A percentile compares a stretch with the other conserved stretches of the same genome.
Evolutionary conservation across 2,329 filamentous ascomycete genomes (phyloP).

Genomic region (Aspergillus sp.): DNA sequence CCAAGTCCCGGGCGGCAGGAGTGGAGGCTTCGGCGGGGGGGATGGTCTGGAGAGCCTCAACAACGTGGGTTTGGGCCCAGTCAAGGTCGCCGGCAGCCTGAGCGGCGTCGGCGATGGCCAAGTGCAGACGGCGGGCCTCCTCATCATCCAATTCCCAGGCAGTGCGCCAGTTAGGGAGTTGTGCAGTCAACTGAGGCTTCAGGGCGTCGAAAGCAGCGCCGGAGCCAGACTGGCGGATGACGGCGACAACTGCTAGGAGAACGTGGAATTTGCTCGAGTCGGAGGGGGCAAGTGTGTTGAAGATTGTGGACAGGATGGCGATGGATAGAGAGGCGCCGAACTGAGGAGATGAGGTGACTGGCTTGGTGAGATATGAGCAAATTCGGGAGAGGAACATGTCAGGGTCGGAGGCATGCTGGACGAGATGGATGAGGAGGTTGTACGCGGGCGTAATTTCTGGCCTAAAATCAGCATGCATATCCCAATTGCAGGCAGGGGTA

Average conservation of each 20-base stretch:
- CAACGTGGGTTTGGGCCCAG: constrained; percentile 71
- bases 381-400: constrained; percentile 84
- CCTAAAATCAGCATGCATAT: constrained; percentile 12
- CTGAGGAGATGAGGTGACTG: constrained; percentile 78
- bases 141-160: constrained; percentile 82
- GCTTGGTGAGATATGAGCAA: constrained; percentile 85
- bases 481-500: not conserved
- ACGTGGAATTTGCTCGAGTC: constrained; percentile 86
- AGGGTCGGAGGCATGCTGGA: constrained; percentile 79
- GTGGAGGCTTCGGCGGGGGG: constrained; percentile 58
- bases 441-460: constrained; percentile 89
- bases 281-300: constrained; percentile 81
- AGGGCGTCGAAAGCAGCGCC: constrained; percentile 78
- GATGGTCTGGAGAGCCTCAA: constrained; percentile 76
- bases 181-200: constrained; percentile 73
- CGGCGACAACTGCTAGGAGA: constrained; percentile 81
- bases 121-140: constrained; percentile 79
- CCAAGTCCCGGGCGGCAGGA: constrained; percentile 58
- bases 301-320: constrained; percentile 88
- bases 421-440: constrained; percentile 93
- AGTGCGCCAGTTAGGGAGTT: constrained; percentile 77
- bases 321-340: constrained; percentile 85
- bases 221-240: constrained; percentile 71
- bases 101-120: constrained; percentile 78
- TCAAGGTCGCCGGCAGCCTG: constrained; percentile 73